A percentile compares a stretch with the other conserved stretches of the same genome.
Evolutionary conservation across 257 asterid genomes (phyloP).

Genomic region (Nemophila menziesii): DNA sequence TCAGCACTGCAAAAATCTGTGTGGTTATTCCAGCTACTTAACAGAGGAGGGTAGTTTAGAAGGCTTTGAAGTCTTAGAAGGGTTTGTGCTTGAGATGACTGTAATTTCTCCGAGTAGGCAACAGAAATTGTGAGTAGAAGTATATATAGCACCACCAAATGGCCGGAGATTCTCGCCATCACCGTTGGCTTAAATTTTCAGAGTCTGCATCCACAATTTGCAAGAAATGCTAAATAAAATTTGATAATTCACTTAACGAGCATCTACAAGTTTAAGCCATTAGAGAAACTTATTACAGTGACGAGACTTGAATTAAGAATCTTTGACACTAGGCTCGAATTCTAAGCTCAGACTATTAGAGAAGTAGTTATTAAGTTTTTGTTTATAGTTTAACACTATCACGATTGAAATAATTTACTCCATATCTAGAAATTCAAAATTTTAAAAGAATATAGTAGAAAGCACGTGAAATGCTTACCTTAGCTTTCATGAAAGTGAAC

Average conservation of each 20-base stretch:
- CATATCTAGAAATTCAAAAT: neutral
- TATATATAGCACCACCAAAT: slow-evolving; percentile 10
- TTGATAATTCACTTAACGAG: slow-evolving; percentile 11
- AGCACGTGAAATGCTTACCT: neutral
- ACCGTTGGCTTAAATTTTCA: slow-evolving; percentile 7
- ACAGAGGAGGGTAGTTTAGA: slow-evolving; percentile 36
- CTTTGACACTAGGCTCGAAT: too few species aligned
- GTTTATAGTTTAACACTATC: too few species aligned
- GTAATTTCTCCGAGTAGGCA: slow-evolving; percentile 32
- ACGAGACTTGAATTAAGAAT: too few species aligned
- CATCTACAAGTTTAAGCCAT: too few species aligned
- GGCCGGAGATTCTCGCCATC: slow-evolving; percentile 26
- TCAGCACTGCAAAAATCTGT: slow-evolving; percentile 59
- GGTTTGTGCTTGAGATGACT: slow-evolving; percentile 36
- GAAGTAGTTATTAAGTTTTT: too few species aligned
- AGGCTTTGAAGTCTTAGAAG: slow-evolving; percentile 42
- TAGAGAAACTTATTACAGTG: too few species aligned
- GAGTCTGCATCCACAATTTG: slow-evolving; percentile 2
- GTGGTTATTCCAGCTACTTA: slow-evolving; percentile 27
- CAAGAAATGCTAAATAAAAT: neutral
- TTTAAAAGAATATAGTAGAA: too few species aligned
- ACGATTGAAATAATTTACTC: neutral
- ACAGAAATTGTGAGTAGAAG: slow-evolving; percentile 24
- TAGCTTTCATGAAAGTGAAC: neutral
- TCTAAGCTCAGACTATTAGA: too few species aligned